Evolutionary conservation across 129 eudicot genomes (phyloP).

Genomic region (Helianthus tuberosus): DNA sequence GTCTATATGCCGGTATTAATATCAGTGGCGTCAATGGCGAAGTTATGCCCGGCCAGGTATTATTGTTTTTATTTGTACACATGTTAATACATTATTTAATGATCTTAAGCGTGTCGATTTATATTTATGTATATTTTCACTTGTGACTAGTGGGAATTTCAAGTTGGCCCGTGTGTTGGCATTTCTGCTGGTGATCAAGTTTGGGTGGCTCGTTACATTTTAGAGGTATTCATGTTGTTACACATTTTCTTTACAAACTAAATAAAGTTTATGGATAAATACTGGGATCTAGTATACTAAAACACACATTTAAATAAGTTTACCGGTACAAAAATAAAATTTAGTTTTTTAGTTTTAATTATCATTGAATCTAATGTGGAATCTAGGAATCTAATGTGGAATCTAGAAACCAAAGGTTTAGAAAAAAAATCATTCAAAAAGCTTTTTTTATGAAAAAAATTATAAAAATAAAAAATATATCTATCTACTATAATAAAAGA

Average conservation of each 20-base stretch:
- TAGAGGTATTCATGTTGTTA: slow-evolving; percentile 51
- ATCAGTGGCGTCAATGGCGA: slow-evolving; percentile 87
- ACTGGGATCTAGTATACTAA: no score
- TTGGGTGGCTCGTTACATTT: slow-evolving; percentile 86
- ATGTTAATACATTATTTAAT: neutral
- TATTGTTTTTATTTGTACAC: neutral
- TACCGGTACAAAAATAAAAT: no score
- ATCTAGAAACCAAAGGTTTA: neutral
- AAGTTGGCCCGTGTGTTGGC: slow-evolving; percentile 85
- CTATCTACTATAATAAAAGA: no score
- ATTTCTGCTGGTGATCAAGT: slow-evolving; percentile 82
- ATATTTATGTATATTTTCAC: neutral
- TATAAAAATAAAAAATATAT: no score
- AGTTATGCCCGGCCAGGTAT: slow-evolving; percentile 96
- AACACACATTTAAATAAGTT: no score
- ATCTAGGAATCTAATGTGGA: no score
- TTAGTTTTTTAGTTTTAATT: no score
- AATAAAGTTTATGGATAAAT: no score
- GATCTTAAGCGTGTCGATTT: neutral
- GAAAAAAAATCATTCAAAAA: no score
- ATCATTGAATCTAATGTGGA: neutral
- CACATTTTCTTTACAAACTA: no score
- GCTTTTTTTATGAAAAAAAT: no score
- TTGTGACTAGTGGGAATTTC: slow-evolving; percentile 77
- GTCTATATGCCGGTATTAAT: slow-evolving; percentile 84